Evolutionary conservation across 2,329 filamentous ascomycete genomes (phyloP), one percentile per base, ranked within the genome.

Genomic region (Akanthomyces dipterigenus): DNA sequence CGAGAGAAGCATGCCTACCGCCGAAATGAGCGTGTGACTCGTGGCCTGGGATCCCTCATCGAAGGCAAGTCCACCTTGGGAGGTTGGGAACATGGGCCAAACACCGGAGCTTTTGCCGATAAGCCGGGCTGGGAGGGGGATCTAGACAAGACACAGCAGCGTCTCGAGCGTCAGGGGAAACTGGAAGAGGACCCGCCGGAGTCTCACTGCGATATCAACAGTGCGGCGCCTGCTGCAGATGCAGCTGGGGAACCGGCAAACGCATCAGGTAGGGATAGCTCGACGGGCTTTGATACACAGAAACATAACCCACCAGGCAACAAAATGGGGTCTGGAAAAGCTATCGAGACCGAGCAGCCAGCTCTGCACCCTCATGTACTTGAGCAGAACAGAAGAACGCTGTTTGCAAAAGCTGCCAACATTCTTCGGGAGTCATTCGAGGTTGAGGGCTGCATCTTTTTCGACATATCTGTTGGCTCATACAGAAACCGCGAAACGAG

Each of bases 331-430:
- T 9, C 36, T 38, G 36, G 36, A 3, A 20, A 12, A n/a, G 42
- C n/a, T 3, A 22, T 45, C 9, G 36, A 16, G 11, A 5, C 36
- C 3, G 36, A 38, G 36, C 36, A 38, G 36, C 36, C 12, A 14
- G 36, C 36, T 16, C 12, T 16, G 14, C 36, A 38, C 3, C 11
- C 9, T 14, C 36, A 38, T 9, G 14, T 38, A 16, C 36, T 38
- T 38, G 36, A 38, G 36, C 36, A 38, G 14, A 38, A 38, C 36
- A 38, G 36, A 14, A 38, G 36, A 38, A 38, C 36, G 5, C 36
- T 79, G 2, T 78, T 80, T 53, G 73, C 74, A 0, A 77, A 75
- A 24, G 80, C 79, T 11, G 75, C 78, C 14, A 73, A 73, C 24
- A 70, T 80, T 2, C 70, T 81, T 8, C 67, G 75, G 1, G 70